Conservation (phyloP, 768 basidiomycete genomes). For the Austroboletus festivus region DNA sequence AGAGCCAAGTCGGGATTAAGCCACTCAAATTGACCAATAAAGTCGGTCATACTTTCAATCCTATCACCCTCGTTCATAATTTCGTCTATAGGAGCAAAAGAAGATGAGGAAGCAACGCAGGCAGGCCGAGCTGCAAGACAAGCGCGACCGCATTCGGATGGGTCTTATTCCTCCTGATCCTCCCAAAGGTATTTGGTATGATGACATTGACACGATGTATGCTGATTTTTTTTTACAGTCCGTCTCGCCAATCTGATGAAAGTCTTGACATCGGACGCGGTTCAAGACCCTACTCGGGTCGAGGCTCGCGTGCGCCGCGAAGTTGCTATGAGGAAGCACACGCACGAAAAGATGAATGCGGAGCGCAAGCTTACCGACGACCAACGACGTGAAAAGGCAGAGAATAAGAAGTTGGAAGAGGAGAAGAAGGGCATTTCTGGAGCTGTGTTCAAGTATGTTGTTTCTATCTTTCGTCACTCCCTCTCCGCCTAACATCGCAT, state of each 20-base stretch:
- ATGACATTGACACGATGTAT: not conserved
- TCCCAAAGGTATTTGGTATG: conserved; percentile 69
- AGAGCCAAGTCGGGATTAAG: conserved; percentile 73
- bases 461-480: conserved; percentile 18
- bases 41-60: conserved; percentile 31
- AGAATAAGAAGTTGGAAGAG: conserved; percentile 81
- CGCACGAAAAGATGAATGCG: conserved; percentile 90
- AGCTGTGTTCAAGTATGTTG: conserved; percentile 91
- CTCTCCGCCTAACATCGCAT: not conserved
- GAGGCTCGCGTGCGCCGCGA: conserved; percentile 94
- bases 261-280: conserved; percentile 92
- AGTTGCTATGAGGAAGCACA: conserved; percentile 84
- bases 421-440: conserved; percentile 82
- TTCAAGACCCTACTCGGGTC: conserved; percentile 96
- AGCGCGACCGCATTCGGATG: conserved; percentile 93
- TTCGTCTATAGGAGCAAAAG: conserved; percentile 73
- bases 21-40: conserved; percentile 92
- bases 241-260: conserved; percentile 96
- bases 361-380: conserved; percentile 92
- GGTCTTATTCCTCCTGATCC: conserved; percentile 92
- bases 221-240: conserved; percentile 48
- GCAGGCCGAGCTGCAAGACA: conserved; percentile 88
- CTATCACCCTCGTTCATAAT: conserved; percentile 1
- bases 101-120: conserved; percentile 92
- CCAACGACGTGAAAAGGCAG: conserved; percentile 81